Percentiles rank a stretch among this genome's conserved stretches.
phyloP scores from a whole-genome alignment of 2,329 filamentous ascomycete species.

The Epichloe coenophiala region DNA sequence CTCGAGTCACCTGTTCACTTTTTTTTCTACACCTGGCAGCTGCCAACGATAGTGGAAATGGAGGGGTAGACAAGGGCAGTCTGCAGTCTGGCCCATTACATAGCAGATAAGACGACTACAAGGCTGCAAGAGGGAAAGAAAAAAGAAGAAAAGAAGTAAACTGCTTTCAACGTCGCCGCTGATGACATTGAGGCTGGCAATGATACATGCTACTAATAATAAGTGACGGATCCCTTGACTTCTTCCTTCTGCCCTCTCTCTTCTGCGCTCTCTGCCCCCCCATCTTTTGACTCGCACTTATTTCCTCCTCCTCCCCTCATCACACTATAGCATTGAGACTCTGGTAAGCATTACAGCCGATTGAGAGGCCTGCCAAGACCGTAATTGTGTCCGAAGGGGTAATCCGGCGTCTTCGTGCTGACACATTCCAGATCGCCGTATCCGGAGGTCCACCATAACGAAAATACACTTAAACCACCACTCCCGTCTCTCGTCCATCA shows the following conservation, averaged over 20 bases:
- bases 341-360: background rate
- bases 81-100: too few species aligned
- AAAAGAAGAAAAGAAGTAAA: background rate
- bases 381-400: background rate
- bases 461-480: background rate
- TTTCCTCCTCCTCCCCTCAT: too few species aligned
- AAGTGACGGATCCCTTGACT: too few species aligned
- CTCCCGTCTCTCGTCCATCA: background rate
- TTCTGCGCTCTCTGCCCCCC: too few species aligned
- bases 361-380: background rate
- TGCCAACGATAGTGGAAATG: background rate
- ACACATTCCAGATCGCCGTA: background rate
- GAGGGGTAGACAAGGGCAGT: background rate
- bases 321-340: background rate
- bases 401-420: background rate
- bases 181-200: background rate
- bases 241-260: too few species aligned
- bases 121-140: background rate
- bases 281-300: too few species aligned
- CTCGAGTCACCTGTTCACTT: conserved; percentile 1
- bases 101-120: background rate
- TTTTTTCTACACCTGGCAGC: background rate
- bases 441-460: background rate
- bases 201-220: too few species aligned
- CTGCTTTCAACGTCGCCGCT: background rate